phyloP scores from a whole-genome alignment of 163 green algal genomes.

The Scenedesmus sp. region DNA sequence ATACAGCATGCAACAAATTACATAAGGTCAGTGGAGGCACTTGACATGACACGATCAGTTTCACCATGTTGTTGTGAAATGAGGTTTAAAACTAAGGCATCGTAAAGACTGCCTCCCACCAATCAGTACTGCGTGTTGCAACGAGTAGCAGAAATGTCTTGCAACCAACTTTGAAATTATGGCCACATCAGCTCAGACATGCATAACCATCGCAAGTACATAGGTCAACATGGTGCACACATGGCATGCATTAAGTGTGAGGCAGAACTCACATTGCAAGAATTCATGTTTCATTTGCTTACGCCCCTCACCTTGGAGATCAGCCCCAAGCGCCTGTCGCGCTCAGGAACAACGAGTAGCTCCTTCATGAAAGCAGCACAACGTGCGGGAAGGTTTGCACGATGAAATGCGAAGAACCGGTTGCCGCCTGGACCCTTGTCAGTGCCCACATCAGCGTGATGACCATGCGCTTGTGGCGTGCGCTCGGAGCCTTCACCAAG shows the following conservation, averaged over 20 bases:
- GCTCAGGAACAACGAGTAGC: constrained; percentile 50
- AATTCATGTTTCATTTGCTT: neutral
- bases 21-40: neutral
- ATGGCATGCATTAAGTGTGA: too few species aligned
- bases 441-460: neutral
- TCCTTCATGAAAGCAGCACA: constrained; percentile 68
- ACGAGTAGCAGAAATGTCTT: neutral
- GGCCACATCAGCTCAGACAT: neutral
- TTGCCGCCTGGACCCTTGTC: neutral
- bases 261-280: too few species aligned
- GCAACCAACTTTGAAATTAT: neutral
- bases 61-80: neutral
- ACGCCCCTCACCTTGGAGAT: constrained; percentile 57
- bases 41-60: neutral
- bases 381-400: constrained; percentile 65
- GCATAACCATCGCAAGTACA: neutral
- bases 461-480: neutral
- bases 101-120: neutral
- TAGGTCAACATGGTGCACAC: too few species aligned
- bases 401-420: constrained; percentile 47
- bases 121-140: too few species aligned
- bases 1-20: too few species aligned
- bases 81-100: neutral
- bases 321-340: constrained; percentile 44
- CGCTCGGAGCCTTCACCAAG: neutral